Base-by-base conservation (phyloP, 768 basidiomycete species). In the Boletus barrowsii region DNA sequence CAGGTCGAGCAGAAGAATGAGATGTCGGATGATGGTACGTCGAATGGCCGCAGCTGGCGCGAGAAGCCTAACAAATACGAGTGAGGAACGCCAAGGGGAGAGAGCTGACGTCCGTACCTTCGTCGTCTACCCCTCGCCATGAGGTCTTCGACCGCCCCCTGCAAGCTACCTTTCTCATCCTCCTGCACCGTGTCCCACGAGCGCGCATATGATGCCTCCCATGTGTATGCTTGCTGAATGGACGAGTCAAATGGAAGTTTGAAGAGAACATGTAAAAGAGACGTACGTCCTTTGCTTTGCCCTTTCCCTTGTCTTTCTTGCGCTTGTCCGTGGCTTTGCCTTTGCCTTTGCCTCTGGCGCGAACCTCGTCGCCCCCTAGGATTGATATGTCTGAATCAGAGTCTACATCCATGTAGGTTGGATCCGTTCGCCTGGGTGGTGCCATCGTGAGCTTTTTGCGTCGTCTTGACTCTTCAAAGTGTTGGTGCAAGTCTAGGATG, bases 111-210 rank as follows among this genome's bases (percentile, higher is more conserved):
- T 9, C 63, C 78, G 58, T 57, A 89, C 94, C 96, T 81, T 66
- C 90, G 80, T 51, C 96, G 81, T 56, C 95, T 77, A 5, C 90
- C 86, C 59, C 93, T 77, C 10, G 95, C 91, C 74, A 98, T 82
- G 63, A 91, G 78, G 59, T 92, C 91, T 61, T 94, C 86, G 7
- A 99, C 94, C 3, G 93, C 89, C 1, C 86, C 82, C 55, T 95
- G 90, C 57, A 99, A 70, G 66, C 91, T 95, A 1, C 97, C 97
- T 0, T 80, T 81, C 65, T 94, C 96, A 69, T 98, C 97, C 69
- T 98, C 96, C 67, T 95, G 91, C 0, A 98, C 93, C 1, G 88
- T 90, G 62, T 98, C 97, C 97, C 97, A 99, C 44, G 92, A 90
- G 37, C 94, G 86, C 33, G 89, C 85, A 67, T 94, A 98, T 4